Base-by-base conservation (phyloP, 192 early-diverging fungal species). In the Lobosporangium transversale region DNA sequence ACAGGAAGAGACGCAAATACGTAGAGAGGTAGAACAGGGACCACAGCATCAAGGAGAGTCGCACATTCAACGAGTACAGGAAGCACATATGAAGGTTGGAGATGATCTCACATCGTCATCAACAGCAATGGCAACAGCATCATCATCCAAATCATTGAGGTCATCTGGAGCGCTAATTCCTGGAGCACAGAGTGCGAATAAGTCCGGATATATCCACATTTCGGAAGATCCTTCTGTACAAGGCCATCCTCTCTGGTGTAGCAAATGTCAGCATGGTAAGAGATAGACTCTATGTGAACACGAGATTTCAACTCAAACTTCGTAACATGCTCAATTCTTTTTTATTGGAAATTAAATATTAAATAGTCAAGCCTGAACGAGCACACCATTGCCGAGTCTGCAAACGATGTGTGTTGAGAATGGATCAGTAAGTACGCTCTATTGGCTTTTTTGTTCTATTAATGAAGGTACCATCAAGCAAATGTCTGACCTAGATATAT, bases 381-480 rank as follows among this genome's bases (percentile, higher is more conserved):
- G 64, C 80, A 18, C 85, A 87, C 58, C 85, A 87, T 27, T 87
- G 85, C 42, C 80, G 80, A 26, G 84, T 83, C n/a, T 87, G 85
- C 63, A 79, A 83, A 33, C 42, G 63, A 60, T 87, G 86, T 54
- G 82, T 85, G 3, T 47, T 87, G n/a, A 85, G 81, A 63, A 87
- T 87, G 86, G 86, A 87, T 52, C 86, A 87, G 86, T 87, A 84
- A 42, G 86, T 78, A 37, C 2, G 54, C 21, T 33, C 15, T 45
- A 33, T 51, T 33, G n/a, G n/a, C n/a, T 49, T 30, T 36, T 33
- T 29, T 53, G 36, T 24, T 37, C 1, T 62, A 74, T 75, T 62
- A 75, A 80, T n/a, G n/a, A n/a, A n/a, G n/a, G n/a, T n/a, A n/a
- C n/a, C n/a, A n/a, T n/a, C n/a, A n/a, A n/a, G n/a, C n/a, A n/a